Percentiles rank a stretch among this genome's conserved stretches.
Evolutionary conservation across 345 rosid genomes (phyloP).

Genomic region (Trapa bicornis): DNA sequence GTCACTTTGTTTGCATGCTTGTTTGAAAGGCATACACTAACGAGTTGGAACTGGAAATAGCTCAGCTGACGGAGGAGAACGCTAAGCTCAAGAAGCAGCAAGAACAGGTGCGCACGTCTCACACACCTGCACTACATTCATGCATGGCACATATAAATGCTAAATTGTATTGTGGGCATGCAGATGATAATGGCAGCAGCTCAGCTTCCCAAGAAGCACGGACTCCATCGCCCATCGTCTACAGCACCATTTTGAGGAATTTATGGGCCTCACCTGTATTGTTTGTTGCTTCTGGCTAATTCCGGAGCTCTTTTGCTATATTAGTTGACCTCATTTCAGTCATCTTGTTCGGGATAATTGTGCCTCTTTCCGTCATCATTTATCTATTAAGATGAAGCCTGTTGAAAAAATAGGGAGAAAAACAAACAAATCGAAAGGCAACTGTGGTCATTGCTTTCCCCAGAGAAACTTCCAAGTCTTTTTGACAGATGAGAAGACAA

Average conservation of each 20-base stretch:
- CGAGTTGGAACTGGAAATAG: constrained; percentile 1
- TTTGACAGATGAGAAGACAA: constrained; percentile 3
- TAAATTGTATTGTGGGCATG: not conserved
- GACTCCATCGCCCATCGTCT: constrained; percentile 38
- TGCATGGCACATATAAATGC: not conserved
- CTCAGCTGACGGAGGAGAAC: constrained; percentile 47
- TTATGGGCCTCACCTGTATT: not conserved
- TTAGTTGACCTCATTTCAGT: too few relatives aligned
- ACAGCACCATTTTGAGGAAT: constrained; percentile 71
- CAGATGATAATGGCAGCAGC: constrained; percentile 38
- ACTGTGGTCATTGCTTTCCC: constrained; percentile 1
- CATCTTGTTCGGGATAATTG: too few relatives aligned
- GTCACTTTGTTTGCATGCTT: not conserved
- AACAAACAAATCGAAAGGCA: constrained; percentile 6
- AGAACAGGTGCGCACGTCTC: constrained; percentile 28
- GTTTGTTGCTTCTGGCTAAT: not conserved
- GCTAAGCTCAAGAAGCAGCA: constrained; percentile 48
- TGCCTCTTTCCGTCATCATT: too few relatives aligned
- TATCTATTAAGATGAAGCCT: not conserved
- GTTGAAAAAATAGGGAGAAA: constrained; percentile 2
- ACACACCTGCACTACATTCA: not conserved
- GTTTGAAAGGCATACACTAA: not conserved
- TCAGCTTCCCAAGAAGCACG: constrained; percentile 31
- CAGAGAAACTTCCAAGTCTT: constrained; percentile 1
- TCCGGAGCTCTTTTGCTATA: too few relatives aligned